phyloP scores from a whole-genome alignment of 2,329 filamentous ascomycete genomes.

The Neonectria punicea region DNA sequence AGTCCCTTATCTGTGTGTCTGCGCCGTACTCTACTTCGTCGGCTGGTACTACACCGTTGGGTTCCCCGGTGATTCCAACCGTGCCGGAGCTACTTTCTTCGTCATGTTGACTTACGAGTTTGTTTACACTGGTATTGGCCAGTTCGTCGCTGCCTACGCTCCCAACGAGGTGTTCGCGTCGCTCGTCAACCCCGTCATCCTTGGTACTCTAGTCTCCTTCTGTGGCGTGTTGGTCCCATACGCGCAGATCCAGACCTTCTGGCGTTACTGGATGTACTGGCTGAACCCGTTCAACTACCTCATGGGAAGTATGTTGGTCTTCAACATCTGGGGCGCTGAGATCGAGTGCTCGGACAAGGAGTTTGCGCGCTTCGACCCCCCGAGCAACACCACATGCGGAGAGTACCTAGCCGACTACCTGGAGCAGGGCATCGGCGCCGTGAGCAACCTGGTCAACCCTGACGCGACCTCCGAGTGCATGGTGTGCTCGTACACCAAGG shows the following conservation, averaged over 20 bases:
- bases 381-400: slow-evolving; percentile 63
- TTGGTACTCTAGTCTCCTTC: slow-evolving; percentile 73
- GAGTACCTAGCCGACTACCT: slow-evolving; percentile 67
- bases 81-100: slow-evolving; percentile 64
- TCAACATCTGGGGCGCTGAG: slow-evolving; percentile 58
- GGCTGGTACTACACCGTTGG: slow-evolving; percentile 70
- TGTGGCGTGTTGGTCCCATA: slow-evolving; percentile 81
- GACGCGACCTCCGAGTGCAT: slow-evolving; percentile 64
- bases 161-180: slow-evolving; percentile 70
- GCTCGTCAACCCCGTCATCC: slow-evolving; percentile 65
- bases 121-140: slow-evolving; percentile 69
- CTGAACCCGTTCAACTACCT: slow-evolving; percentile 71
- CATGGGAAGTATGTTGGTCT: slow-evolving; percentile 65
- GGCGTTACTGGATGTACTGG: slow-evolving; percentile 74
- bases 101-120: slow-evolving; percentile 70
- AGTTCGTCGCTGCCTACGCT: slow-evolving; percentile 71
- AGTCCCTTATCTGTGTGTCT: slow-evolving; percentile 57
- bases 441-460: slow-evolving; percentile 68
- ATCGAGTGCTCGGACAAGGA: slow-evolving; percentile 61
- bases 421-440: slow-evolving; percentile 53
- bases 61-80: slow-evolving; percentile 54
- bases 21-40: slow-evolving; percentile 58
- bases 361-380: slow-evolving; percentile 63
- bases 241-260: slow-evolving; percentile 69
- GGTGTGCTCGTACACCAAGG: slow-evolving; percentile 69